phyloP scores from a whole-genome alignment of 2,329 filamentous ascomycete genomes.

The Zarea fungicola region DNA sequence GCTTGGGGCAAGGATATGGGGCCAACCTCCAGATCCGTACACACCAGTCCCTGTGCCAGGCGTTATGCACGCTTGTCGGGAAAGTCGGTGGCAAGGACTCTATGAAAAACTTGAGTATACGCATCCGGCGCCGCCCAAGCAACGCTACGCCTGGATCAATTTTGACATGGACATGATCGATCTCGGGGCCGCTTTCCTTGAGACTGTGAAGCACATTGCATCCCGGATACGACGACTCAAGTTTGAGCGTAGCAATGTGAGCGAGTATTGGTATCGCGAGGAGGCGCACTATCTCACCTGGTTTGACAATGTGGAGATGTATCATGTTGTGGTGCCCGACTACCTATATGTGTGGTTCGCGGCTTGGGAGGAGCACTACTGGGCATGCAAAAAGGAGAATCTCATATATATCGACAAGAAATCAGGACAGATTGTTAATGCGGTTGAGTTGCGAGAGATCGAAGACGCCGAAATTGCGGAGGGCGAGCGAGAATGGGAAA shows the following conservation, averaged over 20 bases:
- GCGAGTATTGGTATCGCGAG: background rate
- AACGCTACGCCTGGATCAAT: conserved; percentile 1
- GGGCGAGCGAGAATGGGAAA: too few species aligned
- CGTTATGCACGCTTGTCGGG: background rate
- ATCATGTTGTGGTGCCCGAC: background rate
- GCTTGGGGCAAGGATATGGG: background rate
- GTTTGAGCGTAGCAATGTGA: background rate
- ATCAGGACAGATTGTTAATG: background rate
- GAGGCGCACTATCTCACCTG: background rate
- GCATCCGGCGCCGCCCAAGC: background rate
- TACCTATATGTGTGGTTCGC: background rate
- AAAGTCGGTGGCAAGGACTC: background rate
- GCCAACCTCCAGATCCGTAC: background rate
- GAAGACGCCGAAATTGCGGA: background rate
- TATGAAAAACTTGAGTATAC: background rate
- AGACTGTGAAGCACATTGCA: background rate
- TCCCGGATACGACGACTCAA: background rate
- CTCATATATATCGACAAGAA: background rate
- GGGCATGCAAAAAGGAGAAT: background rate
- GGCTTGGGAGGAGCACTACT: background rate
- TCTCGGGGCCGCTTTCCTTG: background rate
- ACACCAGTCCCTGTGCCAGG: background rate
- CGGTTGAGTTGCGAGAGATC: background rate
- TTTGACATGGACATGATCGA: background rate
- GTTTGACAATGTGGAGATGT: background rate